phyloP scores from a whole-genome alignment of 169 alveolate genomes.

The Cryptosporidium tyzzeri region DNA sequence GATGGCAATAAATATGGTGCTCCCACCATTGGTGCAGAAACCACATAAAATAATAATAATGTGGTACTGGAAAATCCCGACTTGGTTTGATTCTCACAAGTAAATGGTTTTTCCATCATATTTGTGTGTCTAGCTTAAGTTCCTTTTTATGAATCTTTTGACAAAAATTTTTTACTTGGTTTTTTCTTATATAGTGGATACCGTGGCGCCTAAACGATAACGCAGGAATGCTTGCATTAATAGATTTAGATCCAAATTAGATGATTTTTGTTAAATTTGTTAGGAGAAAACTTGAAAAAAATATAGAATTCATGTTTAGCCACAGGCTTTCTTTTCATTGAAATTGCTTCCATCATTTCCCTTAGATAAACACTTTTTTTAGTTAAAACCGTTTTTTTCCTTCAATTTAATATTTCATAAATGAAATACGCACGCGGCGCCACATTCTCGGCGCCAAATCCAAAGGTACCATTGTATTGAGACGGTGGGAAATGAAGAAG shows the following conservation, averaged over 20 bases:
- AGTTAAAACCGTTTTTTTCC: background rate
- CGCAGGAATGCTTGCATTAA: slow-evolving; percentile 14
- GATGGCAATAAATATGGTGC: slow-evolving; percentile 61
- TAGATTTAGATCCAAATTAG: background rate
- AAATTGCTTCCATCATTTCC: too few relatives aligned
- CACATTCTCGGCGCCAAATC: background rate
- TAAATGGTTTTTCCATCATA: slow-evolving; percentile 31
- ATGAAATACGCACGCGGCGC: slow-evolving; percentile 2
- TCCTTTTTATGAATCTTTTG: background rate
- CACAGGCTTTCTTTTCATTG: too few relatives aligned
- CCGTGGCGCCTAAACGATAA: slow-evolving; percentile 60
- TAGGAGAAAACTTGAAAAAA: background rate
- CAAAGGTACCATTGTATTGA: slow-evolving; percentile 13
- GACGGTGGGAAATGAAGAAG: slow-evolving; percentile 9
- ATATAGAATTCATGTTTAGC: too few relatives aligned
- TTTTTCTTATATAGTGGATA: slow-evolving; percentile 33
- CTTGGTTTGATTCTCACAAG: slow-evolving; percentile 58
- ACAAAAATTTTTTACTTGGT: background rate
- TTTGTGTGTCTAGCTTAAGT: slow-evolving; percentile 5
- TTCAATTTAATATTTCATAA: background rate
- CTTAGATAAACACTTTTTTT: background rate
- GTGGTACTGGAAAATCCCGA: slow-evolving; percentile 47
- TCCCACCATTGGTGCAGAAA: slow-evolving; percentile 62
- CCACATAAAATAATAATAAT: slow-evolving; percentile 31
- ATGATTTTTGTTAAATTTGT: background rate